Percentiles rank a stretch among this genome's conserved stretches.
Conservation (phyloP, 257 asterid genomes). For the Solanum phureja region DNA sequence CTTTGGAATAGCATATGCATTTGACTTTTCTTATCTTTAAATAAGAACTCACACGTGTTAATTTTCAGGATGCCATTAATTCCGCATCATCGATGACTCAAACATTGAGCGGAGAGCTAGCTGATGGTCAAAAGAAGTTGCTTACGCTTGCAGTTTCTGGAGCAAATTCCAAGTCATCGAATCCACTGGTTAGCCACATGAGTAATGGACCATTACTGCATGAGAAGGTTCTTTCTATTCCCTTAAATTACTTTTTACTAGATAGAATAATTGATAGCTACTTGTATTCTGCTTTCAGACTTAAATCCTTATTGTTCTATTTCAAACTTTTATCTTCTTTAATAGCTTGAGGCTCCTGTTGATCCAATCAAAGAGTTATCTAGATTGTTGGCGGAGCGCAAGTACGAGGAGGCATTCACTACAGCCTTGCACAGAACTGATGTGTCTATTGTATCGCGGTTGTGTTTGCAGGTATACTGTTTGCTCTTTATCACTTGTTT, state of each 20-base stretch:
- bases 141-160: conserved; percentile 31
- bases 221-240: conserved; percentile 49
- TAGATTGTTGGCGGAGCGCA: conserved; percentile 67
- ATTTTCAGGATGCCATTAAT: conserved; percentile 69
- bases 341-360: conserved; percentile 67
- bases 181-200: conserved; percentile 55
- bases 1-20: background rate
- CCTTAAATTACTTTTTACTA: background rate
- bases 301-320: background rate
- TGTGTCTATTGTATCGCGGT: conserved; percentile 74
- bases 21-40: background rate
- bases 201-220: conserved; percentile 87
- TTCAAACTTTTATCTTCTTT: background rate
- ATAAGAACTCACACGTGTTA: background rate
- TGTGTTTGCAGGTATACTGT: conserved; percentile 80
- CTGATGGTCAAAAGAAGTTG: conserved; percentile 84
- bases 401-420: conserved; percentile 87
- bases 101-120: conserved; percentile 69
- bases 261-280: background rate
- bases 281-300: background rate
- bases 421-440: conserved; percentile 83
- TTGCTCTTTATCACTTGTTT: background rate
- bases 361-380: conserved; percentile 96
- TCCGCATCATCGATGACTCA: conserved; percentile 84
- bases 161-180: conserved; percentile 49